Conservation (phyloP, 129 eudicot species). For the Chrysanthemum seticuspe region DNA sequence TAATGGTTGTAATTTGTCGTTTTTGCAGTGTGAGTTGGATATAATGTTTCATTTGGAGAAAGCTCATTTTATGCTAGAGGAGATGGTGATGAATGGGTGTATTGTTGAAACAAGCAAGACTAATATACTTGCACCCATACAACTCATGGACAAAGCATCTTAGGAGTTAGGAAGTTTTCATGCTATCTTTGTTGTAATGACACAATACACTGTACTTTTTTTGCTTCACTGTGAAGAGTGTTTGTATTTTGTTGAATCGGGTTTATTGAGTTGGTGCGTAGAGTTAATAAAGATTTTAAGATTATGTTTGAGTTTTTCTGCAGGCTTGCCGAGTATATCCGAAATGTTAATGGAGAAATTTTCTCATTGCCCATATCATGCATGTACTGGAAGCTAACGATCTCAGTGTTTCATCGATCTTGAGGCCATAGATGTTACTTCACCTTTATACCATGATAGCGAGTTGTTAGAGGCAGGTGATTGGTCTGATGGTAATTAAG, state of each 20-base stretch:
- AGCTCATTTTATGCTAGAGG: constrained; percentile 97
- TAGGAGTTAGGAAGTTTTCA: constrained; percentile 30
- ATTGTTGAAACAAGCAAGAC: constrained; percentile 89
- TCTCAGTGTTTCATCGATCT: too few species aligned
- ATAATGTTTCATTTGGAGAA: constrained; percentile 95
- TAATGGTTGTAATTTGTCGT: not conserved
- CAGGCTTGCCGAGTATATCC: not conserved
- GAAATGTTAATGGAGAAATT: not conserved
- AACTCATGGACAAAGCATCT: constrained; percentile 86
- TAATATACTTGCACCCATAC: constrained; percentile 77
- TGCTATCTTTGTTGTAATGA: constrained; percentile 15
- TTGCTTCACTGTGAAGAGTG: not conserved
- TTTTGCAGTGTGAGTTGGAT: constrained; percentile 80
- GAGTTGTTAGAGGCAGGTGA: too few species aligned
- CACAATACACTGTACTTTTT: not conserved
- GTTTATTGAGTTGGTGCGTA: not conserved
- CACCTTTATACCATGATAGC: too few species aligned
- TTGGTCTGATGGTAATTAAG: too few species aligned
- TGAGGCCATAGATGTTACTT: too few species aligned
- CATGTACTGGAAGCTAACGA: too few species aligned
- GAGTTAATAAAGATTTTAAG: constrained; percentile 10
- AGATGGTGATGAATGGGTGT: constrained; percentile 96
- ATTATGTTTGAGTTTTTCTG: not conserved
- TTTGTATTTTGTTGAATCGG: not conserved
- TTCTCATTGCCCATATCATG: not conserved